Evolutionary conservation across 2,329 filamentous ascomycete genomes (phyloP).

Genomic region (Arthrobotrys megalospora): DNA sequence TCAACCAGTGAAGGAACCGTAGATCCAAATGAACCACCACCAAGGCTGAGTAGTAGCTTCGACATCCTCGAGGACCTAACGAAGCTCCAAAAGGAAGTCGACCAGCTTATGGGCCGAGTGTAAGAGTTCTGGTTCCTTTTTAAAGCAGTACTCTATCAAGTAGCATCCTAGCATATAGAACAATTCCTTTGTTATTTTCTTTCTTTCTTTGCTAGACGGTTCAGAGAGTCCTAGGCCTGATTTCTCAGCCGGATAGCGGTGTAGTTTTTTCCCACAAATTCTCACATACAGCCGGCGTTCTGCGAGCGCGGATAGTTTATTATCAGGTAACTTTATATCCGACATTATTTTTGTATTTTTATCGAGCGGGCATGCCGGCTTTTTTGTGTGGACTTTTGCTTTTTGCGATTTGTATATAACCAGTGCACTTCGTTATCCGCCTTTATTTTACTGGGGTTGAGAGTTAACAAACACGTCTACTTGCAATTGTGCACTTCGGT

Average conservation of each 20-base stretch:
- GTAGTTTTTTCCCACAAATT: not conserved
- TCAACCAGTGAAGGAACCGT: constrained; percentile 40
- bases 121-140: not conserved
- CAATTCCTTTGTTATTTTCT: not conserved
- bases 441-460: not conserved
- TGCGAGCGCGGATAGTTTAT: constrained; percentile 37
- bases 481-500: no score
- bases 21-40: constrained; percentile 63
- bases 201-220: not conserved
- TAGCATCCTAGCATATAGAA: constrained; percentile 19
- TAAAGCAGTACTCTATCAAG: not conserved
- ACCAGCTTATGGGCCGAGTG: constrained; percentile 73
- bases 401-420: constrained; percentile 18
- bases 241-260: not conserved
- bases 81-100: constrained; percentile 81
- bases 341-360: constrained; percentile 29
- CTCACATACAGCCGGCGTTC: constrained; percentile 29
- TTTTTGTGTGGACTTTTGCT: not conserved
- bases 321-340: constrained; percentile 3
- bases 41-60: constrained; percentile 62
- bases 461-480: not conserved
- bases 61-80: constrained; percentile 82
- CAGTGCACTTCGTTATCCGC: not conserved
- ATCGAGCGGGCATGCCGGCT: constrained; percentile 12
- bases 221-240: not conserved